Evolutionary conservation across 345 rosid species (phyloP).

Genomic region (Brassica nigra): DNA sequence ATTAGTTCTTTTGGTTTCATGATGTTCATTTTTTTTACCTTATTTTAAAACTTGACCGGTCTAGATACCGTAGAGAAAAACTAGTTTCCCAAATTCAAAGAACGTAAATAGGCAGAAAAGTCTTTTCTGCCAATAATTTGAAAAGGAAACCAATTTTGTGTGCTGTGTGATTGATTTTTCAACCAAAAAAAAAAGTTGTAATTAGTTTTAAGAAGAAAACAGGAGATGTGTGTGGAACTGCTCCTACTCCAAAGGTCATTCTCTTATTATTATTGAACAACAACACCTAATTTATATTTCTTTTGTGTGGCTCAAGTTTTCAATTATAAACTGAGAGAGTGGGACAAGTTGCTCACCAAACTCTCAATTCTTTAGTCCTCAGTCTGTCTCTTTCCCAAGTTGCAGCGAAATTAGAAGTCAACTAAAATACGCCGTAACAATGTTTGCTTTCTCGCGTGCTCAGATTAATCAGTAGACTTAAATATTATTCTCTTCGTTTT

Average conservation of each 20-base stretch:
- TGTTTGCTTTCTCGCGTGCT: not conserved
- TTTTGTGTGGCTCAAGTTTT: conserved; percentile 12
- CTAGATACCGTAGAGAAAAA: not conserved
- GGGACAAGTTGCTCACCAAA: conserved; percentile 28
- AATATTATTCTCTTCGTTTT: not conserved
- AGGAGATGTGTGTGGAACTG: conserved; percentile 10
- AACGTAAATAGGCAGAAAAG: not conserved
- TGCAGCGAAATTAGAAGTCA: conserved; percentile 11
- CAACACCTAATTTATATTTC: not conserved
- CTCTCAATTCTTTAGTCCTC: not conserved
- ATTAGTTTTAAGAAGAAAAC: not conserved
- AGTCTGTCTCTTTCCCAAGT: conserved; percentile 29
- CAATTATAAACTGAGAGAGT: not conserved
- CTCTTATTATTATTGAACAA: conserved; percentile 17
- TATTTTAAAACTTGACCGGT: not conserved
- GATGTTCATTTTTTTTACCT: not conserved
- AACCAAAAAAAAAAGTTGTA: not conserved
- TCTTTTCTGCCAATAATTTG: not conserved
- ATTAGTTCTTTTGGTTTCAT: not conserved
- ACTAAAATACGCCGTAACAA: conserved; percentile 24
- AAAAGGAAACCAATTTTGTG: not conserved
- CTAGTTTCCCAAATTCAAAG: not conserved
- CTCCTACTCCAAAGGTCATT: not conserved
- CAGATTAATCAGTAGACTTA: not conserved
- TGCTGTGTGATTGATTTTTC: not conserved